phyloP scores from a whole-genome alignment of 495 filamentous ascomycete genomes.

The Staphylotrichum tortipilum region DNA sequence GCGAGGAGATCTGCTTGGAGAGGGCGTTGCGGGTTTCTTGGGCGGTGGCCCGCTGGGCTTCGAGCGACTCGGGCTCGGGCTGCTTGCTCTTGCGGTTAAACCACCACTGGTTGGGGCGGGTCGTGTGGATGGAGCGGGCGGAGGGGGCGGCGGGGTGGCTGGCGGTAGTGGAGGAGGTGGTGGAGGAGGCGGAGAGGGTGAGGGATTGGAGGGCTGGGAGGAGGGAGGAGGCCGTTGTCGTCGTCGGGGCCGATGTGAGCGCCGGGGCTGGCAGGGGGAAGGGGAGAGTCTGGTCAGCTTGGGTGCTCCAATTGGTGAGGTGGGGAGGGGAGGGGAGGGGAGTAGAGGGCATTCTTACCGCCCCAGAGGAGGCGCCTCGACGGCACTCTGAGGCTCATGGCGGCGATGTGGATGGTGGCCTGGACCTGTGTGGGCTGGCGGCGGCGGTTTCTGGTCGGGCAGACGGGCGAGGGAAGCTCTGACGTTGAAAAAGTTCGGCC shows the following conservation, averaged over 20 bases:
- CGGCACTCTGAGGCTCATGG: conserved; percentile 39
- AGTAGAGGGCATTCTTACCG: conserved; percentile 24
- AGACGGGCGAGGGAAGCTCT: no score
- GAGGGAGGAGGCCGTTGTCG: conserved; percentile 11
- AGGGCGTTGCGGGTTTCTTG: conserved; percentile 27
- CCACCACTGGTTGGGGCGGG: conserved; percentile 25
- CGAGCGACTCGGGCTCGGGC: not conserved
- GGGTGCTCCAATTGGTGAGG: not conserved
- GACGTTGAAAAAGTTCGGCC: conserved; percentile 19
- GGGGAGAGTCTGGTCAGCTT: no score
- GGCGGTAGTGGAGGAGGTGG: no score
- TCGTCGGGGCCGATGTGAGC: conserved; percentile 8
- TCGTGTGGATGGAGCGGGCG: conserved; percentile 26
- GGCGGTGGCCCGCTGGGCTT: conserved; percentile 3
- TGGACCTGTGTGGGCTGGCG: conserved; percentile 7
- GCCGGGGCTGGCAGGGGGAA: conserved; percentile 7
- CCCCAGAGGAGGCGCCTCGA: conserved; percentile 33
- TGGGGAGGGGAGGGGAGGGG: not conserved
- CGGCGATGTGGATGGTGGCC: conserved; percentile 22
- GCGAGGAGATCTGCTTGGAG: conserved; percentile 17
- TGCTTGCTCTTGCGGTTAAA: conserved; percentile 15
- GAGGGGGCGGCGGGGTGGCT: no score
- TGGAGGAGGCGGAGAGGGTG: conserved; percentile 7
- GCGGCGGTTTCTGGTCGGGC: no score
- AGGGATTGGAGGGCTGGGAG: conserved; percentile 20